Percentiles rank a stretch among this genome's conserved stretches.
These are phyloP conservation scores for Colletotrichum kahawae DNA, from an alignment of 2,329 filamentous ascomycete genomes.

Conservation along the genomic window DNA sequence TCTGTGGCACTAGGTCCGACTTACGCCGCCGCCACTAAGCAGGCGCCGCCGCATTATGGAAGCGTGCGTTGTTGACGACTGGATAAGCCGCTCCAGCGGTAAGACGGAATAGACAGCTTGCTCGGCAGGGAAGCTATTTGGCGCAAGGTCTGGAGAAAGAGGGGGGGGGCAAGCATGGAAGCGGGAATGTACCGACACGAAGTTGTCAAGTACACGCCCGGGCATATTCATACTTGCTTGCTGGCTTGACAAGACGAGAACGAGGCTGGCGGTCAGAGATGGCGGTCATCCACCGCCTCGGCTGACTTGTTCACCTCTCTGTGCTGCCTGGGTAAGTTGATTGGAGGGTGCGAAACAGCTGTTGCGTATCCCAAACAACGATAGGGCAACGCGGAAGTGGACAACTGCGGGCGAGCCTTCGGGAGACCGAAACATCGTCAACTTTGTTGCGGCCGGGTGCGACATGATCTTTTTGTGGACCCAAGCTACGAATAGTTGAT, in stretches of 20 bases:
- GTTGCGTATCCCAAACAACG: not conserved
- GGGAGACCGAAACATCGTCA: not conserved
- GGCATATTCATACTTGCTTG: not conserved
- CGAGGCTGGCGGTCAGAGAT: not conserved
- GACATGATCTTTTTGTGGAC: not conserved
- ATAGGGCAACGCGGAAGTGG: not conserved
- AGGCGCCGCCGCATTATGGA: not conserved
- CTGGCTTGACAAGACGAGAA: not conserved
- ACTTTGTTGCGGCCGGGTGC: not conserved
- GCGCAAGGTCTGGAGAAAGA: not conserved
- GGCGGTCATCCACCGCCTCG: not conserved
- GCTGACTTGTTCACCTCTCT: not conserved
- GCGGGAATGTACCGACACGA: slow-evolving; percentile 10
- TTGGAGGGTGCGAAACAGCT: not conserved
- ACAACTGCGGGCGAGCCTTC: not conserved
- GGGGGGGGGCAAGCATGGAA: not conserved
- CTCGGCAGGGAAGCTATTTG: not conserved
- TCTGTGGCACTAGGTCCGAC: not conserved
- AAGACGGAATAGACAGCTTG: not conserved
- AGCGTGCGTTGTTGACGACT: not conserved
- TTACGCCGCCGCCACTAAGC: not conserved
- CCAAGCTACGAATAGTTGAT: not conserved
- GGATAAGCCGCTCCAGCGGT: not conserved
- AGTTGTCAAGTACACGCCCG: not conserved
- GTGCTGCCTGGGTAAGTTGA: not conserved